Base-by-base conservation (phyloP, 176 grass and related monocot species). In the Alloteropsis semialata region DNA sequence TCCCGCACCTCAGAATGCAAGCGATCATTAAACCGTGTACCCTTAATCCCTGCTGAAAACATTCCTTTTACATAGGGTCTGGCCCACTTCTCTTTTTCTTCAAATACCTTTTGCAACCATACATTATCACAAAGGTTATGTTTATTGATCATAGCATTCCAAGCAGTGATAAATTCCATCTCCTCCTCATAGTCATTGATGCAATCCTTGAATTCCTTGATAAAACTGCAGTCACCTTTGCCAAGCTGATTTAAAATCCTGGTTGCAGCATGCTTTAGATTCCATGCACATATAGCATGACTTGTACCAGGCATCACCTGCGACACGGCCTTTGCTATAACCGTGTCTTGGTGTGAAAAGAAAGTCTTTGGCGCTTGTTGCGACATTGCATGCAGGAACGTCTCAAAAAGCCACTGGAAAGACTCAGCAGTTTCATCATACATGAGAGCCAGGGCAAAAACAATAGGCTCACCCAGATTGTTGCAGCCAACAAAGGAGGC, bases 361-460 rank as follows among this genome's bases (percentile, higher is more conserved):
- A 90, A 79, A 54, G 85, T 90, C 64, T 68, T 77, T 5, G 91
- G 88, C 46, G 57, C 71, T 80, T 85, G 72, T 48, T 76, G 73
- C 43, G 88, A 88, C 88, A 93, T 86, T 65, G 88, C 73, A 29
- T 83, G 76, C 15, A 88, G 65, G 50, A 93, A 90, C 1, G 91
- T 88, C 72, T 90, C 88, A 78, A 93, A 90, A 18, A 90, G 82
- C 91, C 91, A 93, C 57, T 69, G 74, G 64, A 93, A 93, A 25
- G 91, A 93, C 72, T 85, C 85, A 24, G 53, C 38, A 14, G 81
- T 82, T 70, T 82, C 81, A 62, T 93, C 91, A 69, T 90, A 88
- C 51, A 88, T 60, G 77, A 88, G 76, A 6, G 85, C 85, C 10
- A 74, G 42, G 18, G 85, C 88, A 28, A 90, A 90, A 27, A 90